Evolutionary conservation across 2,329 filamentous ascomycete species (phyloP), one percentile per base, ranked within the genome.

Genomic region (Aspergillus sergii): DNA sequence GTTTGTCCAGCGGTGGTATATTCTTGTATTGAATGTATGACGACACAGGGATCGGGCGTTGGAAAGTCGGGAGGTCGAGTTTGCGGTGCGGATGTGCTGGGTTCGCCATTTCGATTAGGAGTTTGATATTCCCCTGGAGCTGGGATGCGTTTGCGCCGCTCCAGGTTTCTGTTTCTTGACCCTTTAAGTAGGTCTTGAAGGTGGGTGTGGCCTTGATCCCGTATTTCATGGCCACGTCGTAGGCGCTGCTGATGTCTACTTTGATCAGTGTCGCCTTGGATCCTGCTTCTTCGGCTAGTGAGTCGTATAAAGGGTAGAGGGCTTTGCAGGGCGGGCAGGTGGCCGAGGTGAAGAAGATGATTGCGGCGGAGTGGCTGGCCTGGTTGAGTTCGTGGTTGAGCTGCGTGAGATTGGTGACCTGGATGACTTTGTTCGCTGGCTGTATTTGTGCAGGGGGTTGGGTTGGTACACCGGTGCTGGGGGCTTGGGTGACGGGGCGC

Each of bases 291-390:
- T 85, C 86, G 1, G 94, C 93, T 0, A 97, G 82, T 67, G 92
- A 84, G 64, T 96, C 91, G 71, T 92, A 98, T 0, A 89, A 79
- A 1, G 94, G 92, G 71, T 97, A 96, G 2, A 94, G 85, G 19
- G 88, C 79, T 76, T 91, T 94, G 84, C 94, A 97, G 0, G 94
- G 93, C 0, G 88, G 86, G 73, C 94, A 97, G 2, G 90, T 95
- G 2, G 91, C 87, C 4, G 92, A 96, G 0, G 94, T 97, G 80
- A 98, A 98, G 82, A 97, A 97, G 61, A 97, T 85, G 43, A 94
- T 86, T 0, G 92, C 92, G 64, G 90, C 93, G 0, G 90, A 89
- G 6, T 85, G 82, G 32, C 83, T 83, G 0, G 91, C 90, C 1
- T 81, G 79, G 0, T 80, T 75, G 7, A 95, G 81, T 1, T 89